Base-by-base conservation (phyloP, 1,139 yeast species). In the Zygoascus hellenicus region DNA sequence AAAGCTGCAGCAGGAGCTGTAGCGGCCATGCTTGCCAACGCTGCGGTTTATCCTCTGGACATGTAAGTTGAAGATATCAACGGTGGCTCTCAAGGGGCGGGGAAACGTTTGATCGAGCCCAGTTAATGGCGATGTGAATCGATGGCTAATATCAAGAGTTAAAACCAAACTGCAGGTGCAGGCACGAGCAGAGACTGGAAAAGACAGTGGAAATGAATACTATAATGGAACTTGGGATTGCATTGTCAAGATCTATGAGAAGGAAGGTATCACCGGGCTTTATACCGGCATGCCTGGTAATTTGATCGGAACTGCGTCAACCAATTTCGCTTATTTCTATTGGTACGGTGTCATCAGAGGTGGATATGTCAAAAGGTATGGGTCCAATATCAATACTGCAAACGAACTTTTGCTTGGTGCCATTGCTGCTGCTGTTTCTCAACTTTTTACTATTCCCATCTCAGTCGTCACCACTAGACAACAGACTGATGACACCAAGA, bases 41-140 rank as follows among this genome's bases (percentile, higher is more conserved):
- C 88, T n/a, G 71, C 81, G 7, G 86, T 92, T 1, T 97, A 92
- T 64, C 98, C 98, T 1, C 68, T 92, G 30, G 98, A 92, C 61
- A 73, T 90, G 55, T 62, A 46, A 37, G 65, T 49, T 13, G 11
- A 9, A n/a, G 26, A 22, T 4, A 4, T 22, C 26, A 22, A 22
- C n/a, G n/a, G n/a, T n/a, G n/a, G n/a, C n/a, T n/a, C n/a, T n/a
- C n/a, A n/a, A n/a, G n/a, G n/a, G 7, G 26, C 7, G 26, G 26
- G 26, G 26, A 22, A 34, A 40, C 14, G 37, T 11, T 38, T 31
- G 29, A 43, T 28, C 10, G 35, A 32, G n/a, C 13, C 35, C 9
- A 35, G 38, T 35, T 22, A 16, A 28, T 22, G 38, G 38, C 5
- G 17, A 28, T 16, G 6, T 13, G 7, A 5, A 9, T 4, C 3